Base-by-base conservation (phyloP, 2,329 filamentous ascomycete species). In the Curvularia eragrostidis region DNA sequence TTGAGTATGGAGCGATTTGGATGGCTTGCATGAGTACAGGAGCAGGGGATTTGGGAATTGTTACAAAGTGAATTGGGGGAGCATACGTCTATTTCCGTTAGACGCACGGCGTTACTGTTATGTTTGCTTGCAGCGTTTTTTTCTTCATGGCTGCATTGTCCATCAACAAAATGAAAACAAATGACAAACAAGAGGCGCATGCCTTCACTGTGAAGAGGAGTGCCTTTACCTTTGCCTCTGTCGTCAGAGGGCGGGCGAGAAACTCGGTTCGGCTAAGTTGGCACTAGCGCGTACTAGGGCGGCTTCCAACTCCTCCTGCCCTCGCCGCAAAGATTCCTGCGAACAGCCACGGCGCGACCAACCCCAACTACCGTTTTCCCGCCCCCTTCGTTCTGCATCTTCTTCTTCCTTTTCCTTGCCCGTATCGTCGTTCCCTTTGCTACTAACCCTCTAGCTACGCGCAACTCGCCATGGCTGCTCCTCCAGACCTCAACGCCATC, bases 401-500 rank as follows among this genome's bases (percentile, higher is more conserved):
- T 19, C n/a, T 19, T 18, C 38, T 19, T 30, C 24, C n/a, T 24
- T 21, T 36, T 41, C 28, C 28, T 34, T 36, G 5, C 34, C 5
- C 34, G n/a, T 26, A 42, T 36, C 28, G 36, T 48, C 48, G n/a
- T 39, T 30, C 55, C 38, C 18, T 38, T 47, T 49, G 51, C 30
- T n/a, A 55, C 58, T 41, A 42, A 50, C 28, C 23, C 38, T 19
- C n/a, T 52, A 15, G 32, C 36, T 39, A 23, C 50, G 47, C 58
- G 62, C 60, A 53, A 13, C 39, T 54, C 63, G 59, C 62, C 38
- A 77, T 77, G 75, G 64, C 73, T 58, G 74, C 67, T 48, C 63
- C 70, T 50, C 73, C 75, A 52, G 75, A 78, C 57, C 72, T 78
- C 47, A 73, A 73, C 59, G 72, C 75, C 54, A 77, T 78, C 56